These are phyloP conservation scores for Melampsora abietis-canadensis DNA, from an alignment of 1,284 basidiomycete genomes.

Conservation along the genomic window DNA sequence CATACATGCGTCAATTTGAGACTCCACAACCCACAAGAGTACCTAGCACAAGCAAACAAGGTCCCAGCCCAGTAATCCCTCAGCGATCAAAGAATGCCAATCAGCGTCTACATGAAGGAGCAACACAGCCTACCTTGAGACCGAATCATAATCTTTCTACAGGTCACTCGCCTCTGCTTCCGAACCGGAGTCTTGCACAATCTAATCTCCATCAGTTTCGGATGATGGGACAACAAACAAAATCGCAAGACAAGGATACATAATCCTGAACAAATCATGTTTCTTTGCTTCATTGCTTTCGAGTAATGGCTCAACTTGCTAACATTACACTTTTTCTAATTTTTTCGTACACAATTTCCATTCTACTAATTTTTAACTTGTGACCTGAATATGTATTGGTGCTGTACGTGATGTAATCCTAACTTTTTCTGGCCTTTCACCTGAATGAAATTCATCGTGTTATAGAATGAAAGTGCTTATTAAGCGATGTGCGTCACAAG, in stretches of 20 bases:
- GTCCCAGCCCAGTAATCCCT: background rate
- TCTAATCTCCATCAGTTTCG: background rate
- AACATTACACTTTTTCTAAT: too few species aligned
- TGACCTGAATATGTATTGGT: too few species aligned
- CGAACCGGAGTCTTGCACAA: background rate
- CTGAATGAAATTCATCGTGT: too few species aligned
- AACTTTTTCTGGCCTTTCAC: too few species aligned
- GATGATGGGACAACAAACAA: background rate
- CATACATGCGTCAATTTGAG: constrained; percentile 6
- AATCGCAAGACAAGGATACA: background rate
- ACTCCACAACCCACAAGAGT: background rate
- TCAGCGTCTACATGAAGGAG: background rate
- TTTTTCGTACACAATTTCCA: too few species aligned
- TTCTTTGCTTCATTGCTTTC: too few species aligned
- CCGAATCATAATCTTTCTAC: background rate
- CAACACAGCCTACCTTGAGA: background rate
- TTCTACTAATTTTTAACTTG: too few species aligned
- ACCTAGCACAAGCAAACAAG: background rate
- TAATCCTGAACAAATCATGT: background rate
- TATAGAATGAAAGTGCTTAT: too few species aligned
- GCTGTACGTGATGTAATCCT: too few species aligned
- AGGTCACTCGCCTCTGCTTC: background rate
- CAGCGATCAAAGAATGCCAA: background rate
- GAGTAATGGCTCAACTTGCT: too few species aligned
- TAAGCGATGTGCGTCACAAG: too few species aligned